Evolutionary conservation across 352 stramenopile genomes (phyloP).

Genomic region (Globisporangium acanthophoron): DNA sequence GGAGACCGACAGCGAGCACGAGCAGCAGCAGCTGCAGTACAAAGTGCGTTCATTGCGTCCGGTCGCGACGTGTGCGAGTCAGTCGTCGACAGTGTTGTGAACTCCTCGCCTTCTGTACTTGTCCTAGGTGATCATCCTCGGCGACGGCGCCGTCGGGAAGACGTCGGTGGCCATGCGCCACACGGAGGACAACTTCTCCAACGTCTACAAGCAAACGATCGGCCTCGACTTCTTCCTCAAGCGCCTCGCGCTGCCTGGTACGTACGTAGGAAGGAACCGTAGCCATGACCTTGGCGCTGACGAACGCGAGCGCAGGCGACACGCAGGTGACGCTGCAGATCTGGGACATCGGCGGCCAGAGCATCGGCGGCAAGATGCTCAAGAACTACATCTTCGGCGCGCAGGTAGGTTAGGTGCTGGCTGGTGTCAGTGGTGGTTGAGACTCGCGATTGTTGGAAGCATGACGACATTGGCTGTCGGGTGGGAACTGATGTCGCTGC

Average conservation of each 20-base stretch:
- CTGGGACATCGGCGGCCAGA: conserved; percentile 93
- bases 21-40: conserved; percentile 84
- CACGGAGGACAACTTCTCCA: conserved; percentile 89
- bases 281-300: background rate
- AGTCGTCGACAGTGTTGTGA: background rate
- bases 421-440: no score
- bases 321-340: conserved; percentile 91
- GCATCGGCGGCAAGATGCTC: conserved; percentile 80
- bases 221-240: conserved; percentile 95
- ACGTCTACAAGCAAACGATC: conserved; percentile 94
- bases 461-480: background rate
- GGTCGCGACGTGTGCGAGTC: no score
- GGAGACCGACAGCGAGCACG: conserved; percentile 79
- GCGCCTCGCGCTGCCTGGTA: conserved; percentile 84
- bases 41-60: conserved; percentile 36
- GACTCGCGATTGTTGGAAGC: background rate
- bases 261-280: background rate
- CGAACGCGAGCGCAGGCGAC: conserved; percentile 41
- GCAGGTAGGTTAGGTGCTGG: conserved; percentile 34
- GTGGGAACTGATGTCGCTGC: background rate
- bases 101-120: background rate
- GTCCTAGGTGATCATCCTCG: conserved; percentile 89
- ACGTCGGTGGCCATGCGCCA: conserved; percentile 93
- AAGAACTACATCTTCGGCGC: conserved; percentile 95
- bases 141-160: conserved; percentile 93